phyloP scores from a whole-genome alignment of 2,329 filamentous ascomycete species.

The Neonectria magnoliae region DNA sequence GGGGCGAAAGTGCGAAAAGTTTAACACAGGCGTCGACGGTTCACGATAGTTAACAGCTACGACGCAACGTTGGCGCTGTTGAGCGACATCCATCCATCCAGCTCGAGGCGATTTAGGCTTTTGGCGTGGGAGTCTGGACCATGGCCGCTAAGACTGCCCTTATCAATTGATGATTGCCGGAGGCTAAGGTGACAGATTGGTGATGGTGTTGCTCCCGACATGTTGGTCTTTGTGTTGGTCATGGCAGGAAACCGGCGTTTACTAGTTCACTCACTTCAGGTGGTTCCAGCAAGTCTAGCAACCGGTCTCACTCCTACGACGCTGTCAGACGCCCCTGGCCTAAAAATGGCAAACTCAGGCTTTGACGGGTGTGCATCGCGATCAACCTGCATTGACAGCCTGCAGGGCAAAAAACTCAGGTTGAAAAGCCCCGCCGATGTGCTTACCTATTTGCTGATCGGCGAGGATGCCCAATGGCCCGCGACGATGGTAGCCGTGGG shows the following conservation, averaged over 20 bases:
- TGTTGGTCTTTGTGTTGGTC: neutral
- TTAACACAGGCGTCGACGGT: neutral
- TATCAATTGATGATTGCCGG: neutral
- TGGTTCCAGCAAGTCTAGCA: conserved; percentile 11
- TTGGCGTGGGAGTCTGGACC: neutral
- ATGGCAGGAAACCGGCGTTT: conserved; percentile 25
- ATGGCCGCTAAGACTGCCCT: neutral
- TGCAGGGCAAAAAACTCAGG: conserved; percentile 23
- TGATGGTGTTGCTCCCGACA: neutral
- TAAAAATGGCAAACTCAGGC: neutral
- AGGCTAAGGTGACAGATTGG: neutral
- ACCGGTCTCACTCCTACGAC: neutral
- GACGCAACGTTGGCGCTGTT: neutral
- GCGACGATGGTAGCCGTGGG: conserved; percentile 16
- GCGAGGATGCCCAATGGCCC: conserved; percentile 27
- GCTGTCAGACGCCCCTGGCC: neutral
- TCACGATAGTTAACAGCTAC: neutral
- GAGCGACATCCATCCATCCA: neutral
- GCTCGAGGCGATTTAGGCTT: neutral
- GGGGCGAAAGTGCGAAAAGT: neutral
- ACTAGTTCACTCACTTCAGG: conserved; percentile 19
- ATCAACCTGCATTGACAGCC: conserved; percentile 27
- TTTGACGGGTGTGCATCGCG: conserved; percentile 14
- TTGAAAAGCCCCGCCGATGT: conserved; percentile 4
- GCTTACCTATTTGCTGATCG: conserved; percentile 20